phyloP scores from a whole-genome alignment of 2,329 filamentous ascomycete species.

The Hymenoscyphus fraxineus region DNA sequence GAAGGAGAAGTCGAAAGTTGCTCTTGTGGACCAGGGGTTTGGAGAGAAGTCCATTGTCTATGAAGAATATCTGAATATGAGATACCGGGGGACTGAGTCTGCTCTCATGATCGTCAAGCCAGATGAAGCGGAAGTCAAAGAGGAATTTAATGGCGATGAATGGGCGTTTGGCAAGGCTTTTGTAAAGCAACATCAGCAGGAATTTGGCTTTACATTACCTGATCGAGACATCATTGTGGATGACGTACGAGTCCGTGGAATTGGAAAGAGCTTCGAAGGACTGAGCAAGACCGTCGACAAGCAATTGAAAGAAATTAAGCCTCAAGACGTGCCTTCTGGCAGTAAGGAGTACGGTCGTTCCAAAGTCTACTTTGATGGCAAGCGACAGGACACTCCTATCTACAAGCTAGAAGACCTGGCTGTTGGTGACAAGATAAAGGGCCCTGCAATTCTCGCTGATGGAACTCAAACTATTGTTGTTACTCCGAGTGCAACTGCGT shows the following conservation, averaged over 20 bases:
- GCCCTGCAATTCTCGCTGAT: slow-evolving; percentile 86
- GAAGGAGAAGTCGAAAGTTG: slow-evolving; percentile 67
- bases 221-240: slow-evolving; percentile 87
- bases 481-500: slow-evolving; percentile 70
- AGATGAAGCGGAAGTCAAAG: slow-evolving; percentile 34
- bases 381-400: slow-evolving; percentile 71
- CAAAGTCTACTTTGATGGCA: slow-evolving; percentile 80
- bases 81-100: slow-evolving; percentile 86
- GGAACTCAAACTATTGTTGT: slow-evolving; percentile 90
- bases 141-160: slow-evolving; percentile 42
- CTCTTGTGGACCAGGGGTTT: slow-evolving; percentile 76
- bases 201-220: slow-evolving; percentile 85
- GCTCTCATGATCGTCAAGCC: slow-evolving; percentile 86
- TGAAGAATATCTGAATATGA: slow-evolving; percentile 91
- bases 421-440: slow-evolving; percentile 68
- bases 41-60: slow-evolving; percentile 69
- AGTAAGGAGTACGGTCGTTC: slow-evolving; percentile 63
- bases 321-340: slow-evolving; percentile 40
- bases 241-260: slow-evolving; percentile 81
- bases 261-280: slow-evolving; percentile 81
- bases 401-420: slow-evolving; percentile 75
- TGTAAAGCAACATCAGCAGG: slow-evolving; percentile 80
- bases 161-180: slow-evolving; percentile 87
- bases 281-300: slow-evolving; percentile 79
- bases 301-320: slow-evolving; percentile 68